These are phyloP conservation scores for Exophiala lecanii-corni DNA, from an alignment of 2,329 filamentous ascomycete species.

Conservation along the genomic window DNA sequence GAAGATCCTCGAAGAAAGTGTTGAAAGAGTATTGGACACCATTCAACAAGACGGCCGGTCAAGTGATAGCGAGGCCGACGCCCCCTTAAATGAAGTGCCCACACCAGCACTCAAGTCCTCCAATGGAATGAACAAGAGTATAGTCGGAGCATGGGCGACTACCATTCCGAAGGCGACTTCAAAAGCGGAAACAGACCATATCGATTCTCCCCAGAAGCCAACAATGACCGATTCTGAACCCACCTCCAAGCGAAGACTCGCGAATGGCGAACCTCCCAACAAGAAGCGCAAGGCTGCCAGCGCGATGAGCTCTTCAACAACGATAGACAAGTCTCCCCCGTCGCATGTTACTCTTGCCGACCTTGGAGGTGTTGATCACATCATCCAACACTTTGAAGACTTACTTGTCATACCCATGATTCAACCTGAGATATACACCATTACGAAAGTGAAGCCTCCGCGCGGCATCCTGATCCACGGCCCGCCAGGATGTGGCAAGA, in stretches of 20 bases:
- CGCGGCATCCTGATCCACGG: conserved; percentile 75
- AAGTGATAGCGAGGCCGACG: conserved; percentile 44
- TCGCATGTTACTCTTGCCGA: conserved; percentile 62
- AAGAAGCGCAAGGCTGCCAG: conserved; percentile 59
- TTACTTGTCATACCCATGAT: conserved; percentile 70
- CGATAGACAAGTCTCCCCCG: conserved; percentile 60
- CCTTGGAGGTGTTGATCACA: conserved; percentile 70
- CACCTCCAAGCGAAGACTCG: conserved; percentile 52
- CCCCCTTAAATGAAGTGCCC: conserved; percentile 37
- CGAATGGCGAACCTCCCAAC: conserved; percentile 61
- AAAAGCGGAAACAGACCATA: conserved; percentile 2
- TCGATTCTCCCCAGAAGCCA: neutral
- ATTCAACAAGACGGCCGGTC: conserved; percentile 59
- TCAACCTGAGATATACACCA: conserved; percentile 60
- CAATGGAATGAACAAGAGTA: conserved; percentile 63
- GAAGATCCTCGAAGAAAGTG: conserved; percentile 73
- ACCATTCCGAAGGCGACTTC: conserved; percentile 21
- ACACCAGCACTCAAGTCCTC: conserved; percentile 31
- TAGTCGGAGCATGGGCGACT: conserved; percentile 54
- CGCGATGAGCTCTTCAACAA: conserved; percentile 38
- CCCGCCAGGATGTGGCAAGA: conserved; percentile 82
- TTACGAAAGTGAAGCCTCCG: conserved; percentile 63
- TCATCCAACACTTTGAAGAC: conserved; percentile 65
- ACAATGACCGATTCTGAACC: conserved; percentile 27
- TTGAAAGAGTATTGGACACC: conserved; percentile 74